Evolutionary conservation across 1,284 basidiomycete genomes (phyloP).

Genomic region (Ganoderma boninense): DNA sequence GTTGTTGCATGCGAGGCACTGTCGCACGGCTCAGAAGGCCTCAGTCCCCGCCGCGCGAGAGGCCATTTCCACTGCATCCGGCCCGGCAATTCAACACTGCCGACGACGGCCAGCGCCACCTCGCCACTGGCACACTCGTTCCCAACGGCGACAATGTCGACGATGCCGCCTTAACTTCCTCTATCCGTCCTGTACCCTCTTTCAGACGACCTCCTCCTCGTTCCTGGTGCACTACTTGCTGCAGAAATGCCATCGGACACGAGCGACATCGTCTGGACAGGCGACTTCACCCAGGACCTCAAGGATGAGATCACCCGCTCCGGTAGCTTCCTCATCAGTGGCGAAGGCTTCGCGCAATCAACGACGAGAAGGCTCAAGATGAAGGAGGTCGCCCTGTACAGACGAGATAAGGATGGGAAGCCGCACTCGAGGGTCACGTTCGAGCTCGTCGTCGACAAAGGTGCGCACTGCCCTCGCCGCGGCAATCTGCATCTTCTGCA

Average conservation of each 20-base stretch:
- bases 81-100: neutral
- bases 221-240: neutral
- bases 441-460: conserved; percentile 14
- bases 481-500: neutral
- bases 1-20: neutral
- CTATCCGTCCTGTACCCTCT: neutral
- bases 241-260: conserved; percentile 1
- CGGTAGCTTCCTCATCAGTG: neutral
- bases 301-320: neutral
- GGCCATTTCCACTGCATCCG: neutral
- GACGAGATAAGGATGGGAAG: conserved; percentile 20
- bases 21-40: neutral
- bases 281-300: conserved; percentile 6
- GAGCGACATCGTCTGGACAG: conserved; percentile 1
- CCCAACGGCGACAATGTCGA: neutral
- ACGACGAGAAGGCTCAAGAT: conserved; percentile 2
- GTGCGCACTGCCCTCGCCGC: conserved; percentile 7
- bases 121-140: neutral
- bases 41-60: too few species aligned
- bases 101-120: neutral
- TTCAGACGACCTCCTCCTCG: neutral
- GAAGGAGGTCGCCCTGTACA: conserved; percentile 17
- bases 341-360: conserved; percentile 9
- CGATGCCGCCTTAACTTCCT: neutral
- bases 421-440: conserved; percentile 11